Evolutionary conservation across 257 asterid genomes (phyloP).

Genomic region (Gynochthodes officinalis): DNA sequence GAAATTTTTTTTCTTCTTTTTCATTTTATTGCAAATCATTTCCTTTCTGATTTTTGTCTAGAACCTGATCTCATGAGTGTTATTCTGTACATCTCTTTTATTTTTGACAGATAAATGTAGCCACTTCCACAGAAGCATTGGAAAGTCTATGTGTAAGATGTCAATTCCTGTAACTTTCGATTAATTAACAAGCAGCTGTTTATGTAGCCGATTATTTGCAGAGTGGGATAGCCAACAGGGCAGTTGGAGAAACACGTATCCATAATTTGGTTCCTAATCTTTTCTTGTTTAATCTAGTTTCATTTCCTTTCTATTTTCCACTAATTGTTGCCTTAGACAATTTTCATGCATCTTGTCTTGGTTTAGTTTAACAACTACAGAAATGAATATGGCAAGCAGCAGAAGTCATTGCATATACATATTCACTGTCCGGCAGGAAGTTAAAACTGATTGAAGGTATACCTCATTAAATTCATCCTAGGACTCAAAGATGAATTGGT

Average conservation of each 20-base stretch:
- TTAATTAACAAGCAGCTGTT: constrained; percentile 11
- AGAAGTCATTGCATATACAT: constrained; percentile 79
- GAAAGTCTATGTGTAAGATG: constrained; percentile 61
- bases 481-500: constrained; percentile 9
- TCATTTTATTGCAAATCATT: neutral
- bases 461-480: constrained; percentile 8
- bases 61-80: constrained; percentile 16
- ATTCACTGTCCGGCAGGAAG: constrained; percentile 55
- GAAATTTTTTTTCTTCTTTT: neutral
- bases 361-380: constrained; percentile 41
- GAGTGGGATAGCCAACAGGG: constrained; percentile 83
- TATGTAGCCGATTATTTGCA: constrained; percentile 29
- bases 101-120: constrained; percentile 46
- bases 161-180: constrained; percentile 4
- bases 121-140: constrained; percentile 58
- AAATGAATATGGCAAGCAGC: constrained; percentile 85
- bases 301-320: neutral
- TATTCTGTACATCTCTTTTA: constrained; percentile 8
- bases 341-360: constrained; percentile 5
- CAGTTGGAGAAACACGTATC: constrained; percentile 93
- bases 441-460: constrained; percentile 53
- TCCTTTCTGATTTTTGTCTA: neutral
- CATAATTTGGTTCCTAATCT: constrained; percentile 20
- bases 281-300: constrained; percentile 1
- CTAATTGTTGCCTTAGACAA: neutral